Percentiles rank a stretch among this genome's conserved stretches.
Evolutionary conservation across 768 basidiomycete species (phyloP).

Genomic region (Boletus sp.): DNA sequence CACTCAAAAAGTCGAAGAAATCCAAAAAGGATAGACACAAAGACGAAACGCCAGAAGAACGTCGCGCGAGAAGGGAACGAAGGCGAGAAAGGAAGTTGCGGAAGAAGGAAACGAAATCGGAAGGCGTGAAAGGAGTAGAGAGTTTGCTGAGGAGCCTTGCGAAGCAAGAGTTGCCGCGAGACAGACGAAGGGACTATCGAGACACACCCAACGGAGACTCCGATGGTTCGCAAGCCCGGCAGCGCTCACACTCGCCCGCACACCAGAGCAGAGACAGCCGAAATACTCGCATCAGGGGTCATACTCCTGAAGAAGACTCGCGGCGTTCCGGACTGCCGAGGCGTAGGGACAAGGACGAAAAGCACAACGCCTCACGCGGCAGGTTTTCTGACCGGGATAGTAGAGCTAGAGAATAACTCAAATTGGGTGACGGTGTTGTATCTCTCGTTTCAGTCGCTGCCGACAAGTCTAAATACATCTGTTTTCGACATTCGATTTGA

Average conservation of each 20-base stretch:
- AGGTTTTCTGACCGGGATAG: neutral
- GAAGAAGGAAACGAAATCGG: conserved; percentile 52
- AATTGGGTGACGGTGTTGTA: neutral
- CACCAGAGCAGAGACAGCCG: conserved; percentile 4
- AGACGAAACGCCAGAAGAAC: conserved; percentile 78
- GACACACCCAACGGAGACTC: conserved; percentile 13
- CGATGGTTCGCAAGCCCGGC: conserved; percentile 5
- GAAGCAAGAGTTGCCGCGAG: conserved; percentile 21
- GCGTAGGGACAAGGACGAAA: conserved; percentile 3
- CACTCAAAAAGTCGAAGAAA: conserved; percentile 58
- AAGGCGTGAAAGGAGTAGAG: conserved; percentile 63
- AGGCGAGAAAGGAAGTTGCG: conserved; percentile 66
- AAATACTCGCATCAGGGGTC: conserved; percentile 13
- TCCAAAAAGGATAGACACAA: conserved; percentile 62
- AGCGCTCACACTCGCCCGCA: conserved; percentile 17
- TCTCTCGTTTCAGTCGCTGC: neutral
- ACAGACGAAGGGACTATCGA: conserved; percentile 5
- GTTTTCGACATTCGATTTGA: neutral
- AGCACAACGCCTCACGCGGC: conserved; percentile 2
- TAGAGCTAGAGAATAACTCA: neutral
- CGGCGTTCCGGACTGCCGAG: neutral
- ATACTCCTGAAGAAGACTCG: conserved; percentile 17
- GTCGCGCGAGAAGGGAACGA: conserved; percentile 66
- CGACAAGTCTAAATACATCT: neutral
- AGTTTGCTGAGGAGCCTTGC: conserved; percentile 52